These are phyloP conservation scores for Mycena chlorophos DNA, from an alignment of 768 basidiomycete genomes.

Conservation along the genomic window DNA sequence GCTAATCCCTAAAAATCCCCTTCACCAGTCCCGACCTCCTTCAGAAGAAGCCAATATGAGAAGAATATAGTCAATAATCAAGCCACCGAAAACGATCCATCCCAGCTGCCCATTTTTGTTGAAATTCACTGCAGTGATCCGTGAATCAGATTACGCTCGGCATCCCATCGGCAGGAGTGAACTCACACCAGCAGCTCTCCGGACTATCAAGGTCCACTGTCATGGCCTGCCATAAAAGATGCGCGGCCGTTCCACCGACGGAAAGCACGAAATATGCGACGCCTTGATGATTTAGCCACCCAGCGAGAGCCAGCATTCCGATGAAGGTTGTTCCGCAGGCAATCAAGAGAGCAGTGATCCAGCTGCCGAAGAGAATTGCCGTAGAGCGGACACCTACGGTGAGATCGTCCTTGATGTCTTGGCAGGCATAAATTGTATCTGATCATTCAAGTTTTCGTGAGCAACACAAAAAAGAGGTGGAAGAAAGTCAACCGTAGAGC, in stretches of 20 bases:
- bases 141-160: not conserved
- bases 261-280: conserved; percentile 46
- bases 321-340: conserved; percentile 55
- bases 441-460: not conserved
- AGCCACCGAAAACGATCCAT: conserved; percentile 21
- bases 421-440: conserved; percentile 77
- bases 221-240: conserved; percentile 49
- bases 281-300: conserved; percentile 54
- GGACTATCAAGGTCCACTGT: conserved; percentile 45
- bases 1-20: too few species aligned
- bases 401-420: conserved; percentile 75
- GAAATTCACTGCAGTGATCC: conserved; percentile 17
- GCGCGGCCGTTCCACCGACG: conserved; percentile 43
- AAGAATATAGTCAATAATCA: conserved; percentile 21
- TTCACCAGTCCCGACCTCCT: too few species aligned
- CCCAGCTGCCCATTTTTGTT: conserved; percentile 22
- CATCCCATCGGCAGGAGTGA: not conserved
- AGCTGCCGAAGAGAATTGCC: conserved; percentile 66
- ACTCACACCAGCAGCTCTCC: conserved; percentile 50
- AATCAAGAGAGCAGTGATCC: conserved; percentile 57
- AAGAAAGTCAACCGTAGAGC: conserved; percentile 41
- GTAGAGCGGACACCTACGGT: conserved; percentile 75
- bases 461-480: conserved; percentile 14
- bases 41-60: too few species aligned
- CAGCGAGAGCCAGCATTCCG: conserved; percentile 50